These are phyloP conservation scores for Saccharomycopsis microspora DNA, from an alignment of 805 yeast species.

Conservation along the genomic window DNA sequence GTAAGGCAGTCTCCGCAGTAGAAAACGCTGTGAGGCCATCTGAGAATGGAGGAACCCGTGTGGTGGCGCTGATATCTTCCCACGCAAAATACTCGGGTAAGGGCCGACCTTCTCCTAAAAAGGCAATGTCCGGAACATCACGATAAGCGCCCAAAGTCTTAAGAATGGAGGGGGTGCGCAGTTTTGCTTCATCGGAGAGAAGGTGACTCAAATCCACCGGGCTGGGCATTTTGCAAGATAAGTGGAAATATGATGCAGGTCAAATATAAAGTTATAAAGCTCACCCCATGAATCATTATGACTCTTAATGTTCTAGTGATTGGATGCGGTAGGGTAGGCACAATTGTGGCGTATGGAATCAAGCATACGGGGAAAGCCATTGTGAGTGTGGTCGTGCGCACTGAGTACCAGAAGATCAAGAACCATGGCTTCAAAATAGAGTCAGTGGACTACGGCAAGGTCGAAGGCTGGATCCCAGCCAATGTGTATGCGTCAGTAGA, in stretches of 20 bases:
- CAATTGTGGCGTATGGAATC: constrained; percentile 60
- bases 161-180: constrained; percentile 1
- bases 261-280: background rate
- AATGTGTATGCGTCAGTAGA: constrained; percentile 33
- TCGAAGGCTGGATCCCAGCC: constrained; percentile 42
- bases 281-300: background rate
- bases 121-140: constrained; percentile 45
- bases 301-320: constrained; percentile 40
- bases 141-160: background rate
- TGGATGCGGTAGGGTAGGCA: constrained; percentile 88
- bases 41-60: constrained; percentile 51
- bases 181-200: constrained; percentile 5
- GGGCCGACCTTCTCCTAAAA: constrained; percentile 80
- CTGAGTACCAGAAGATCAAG: constrained; percentile 44
- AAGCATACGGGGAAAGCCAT: constrained; percentile 33
- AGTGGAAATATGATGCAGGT: background rate
- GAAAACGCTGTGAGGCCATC: constrained; percentile 40
- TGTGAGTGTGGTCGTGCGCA: constrained; percentile 54
- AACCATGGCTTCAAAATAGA: constrained; percentile 46
- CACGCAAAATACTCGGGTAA: constrained; percentile 68
- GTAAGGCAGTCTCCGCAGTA: constrained; percentile 3
- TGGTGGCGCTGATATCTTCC: constrained; percentile 44
- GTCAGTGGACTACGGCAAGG: constrained; percentile 50
- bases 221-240: background rate
- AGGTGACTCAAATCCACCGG: constrained; percentile 1